A percentile compares a stretch with the other conserved stretches of the same genome.
phyloP scores from a whole-genome alignment of 2,329 filamentous ascomycete species.

The Neurospora crassa region DNA sequence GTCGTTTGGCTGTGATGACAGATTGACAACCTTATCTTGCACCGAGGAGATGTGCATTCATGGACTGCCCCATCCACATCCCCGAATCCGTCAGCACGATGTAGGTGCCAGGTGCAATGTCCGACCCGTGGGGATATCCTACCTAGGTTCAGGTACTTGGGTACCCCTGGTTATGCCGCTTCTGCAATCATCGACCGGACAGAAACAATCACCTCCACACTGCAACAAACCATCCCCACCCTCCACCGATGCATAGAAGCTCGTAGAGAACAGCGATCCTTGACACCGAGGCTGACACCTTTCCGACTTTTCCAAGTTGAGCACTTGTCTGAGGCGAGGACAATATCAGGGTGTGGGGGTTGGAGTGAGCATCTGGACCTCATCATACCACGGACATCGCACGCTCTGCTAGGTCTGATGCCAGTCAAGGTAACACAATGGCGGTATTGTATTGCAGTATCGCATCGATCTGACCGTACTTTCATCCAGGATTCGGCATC shows the following conservation, averaged over 20 bases:
- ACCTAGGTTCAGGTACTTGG: neutral
- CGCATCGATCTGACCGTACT: neutral
- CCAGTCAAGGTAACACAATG: neutral
- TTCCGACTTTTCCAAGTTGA: neutral
- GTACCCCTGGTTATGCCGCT: neutral
- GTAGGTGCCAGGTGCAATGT: neutral
- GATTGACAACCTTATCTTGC: neutral
- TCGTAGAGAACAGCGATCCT: neutral
- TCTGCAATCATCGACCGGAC: neutral
- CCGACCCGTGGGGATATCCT: neutral
- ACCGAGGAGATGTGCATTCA: neutral
- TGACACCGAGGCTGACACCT: neutral
- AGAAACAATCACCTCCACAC: neutral
- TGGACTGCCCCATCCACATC: neutral
- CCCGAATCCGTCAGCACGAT: neutral
- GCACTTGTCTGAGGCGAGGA: neutral
- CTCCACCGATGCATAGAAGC: neutral
- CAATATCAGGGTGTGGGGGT: neutral
- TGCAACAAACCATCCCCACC: neutral
- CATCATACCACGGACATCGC: neutral
- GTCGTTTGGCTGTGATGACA: neutral
- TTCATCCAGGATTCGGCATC: neutral
- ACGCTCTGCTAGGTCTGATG: neutral
- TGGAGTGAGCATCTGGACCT: neutral
- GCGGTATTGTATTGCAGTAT: neutral